phyloP scores from a whole-genome alignment of 306 rosid genomes.

The Cercis canadensis region DNA sequence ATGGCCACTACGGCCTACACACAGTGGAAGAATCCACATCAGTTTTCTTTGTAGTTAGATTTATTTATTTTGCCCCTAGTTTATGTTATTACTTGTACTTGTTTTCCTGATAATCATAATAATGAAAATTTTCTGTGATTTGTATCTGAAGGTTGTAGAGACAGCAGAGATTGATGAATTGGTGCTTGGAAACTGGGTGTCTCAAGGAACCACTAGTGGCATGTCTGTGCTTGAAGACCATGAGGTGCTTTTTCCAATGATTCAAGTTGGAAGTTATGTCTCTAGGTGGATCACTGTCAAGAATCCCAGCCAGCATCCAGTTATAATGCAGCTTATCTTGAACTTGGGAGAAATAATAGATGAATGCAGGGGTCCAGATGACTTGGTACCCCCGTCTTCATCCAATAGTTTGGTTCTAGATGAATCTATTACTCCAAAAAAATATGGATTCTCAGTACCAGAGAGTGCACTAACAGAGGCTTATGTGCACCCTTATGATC shows the following conservation, averaged over 20 bases:
- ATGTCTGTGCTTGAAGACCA: slow-evolving; percentile 78
- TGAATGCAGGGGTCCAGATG: slow-evolving; percentile 65
- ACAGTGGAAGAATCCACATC: slow-evolving; percentile 1
- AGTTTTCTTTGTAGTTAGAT: not conserved
- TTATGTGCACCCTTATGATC: slow-evolving; percentile 70
- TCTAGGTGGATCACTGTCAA: slow-evolving; percentile 77
- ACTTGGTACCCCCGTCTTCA: slow-evolving; percentile 65
- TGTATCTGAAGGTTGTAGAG: slow-evolving; percentile 53
- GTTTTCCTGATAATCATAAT: slow-evolving; percentile 4
- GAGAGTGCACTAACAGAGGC: slow-evolving; percentile 81
- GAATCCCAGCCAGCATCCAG: slow-evolving; percentile 86
- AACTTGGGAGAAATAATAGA: slow-evolving; percentile 79
- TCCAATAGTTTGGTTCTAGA: slow-evolving; percentile 64
- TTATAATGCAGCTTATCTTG: slow-evolving; percentile 84
- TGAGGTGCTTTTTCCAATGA: slow-evolving; percentile 71
- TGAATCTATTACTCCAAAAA: slow-evolving; percentile 59
- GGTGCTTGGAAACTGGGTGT: slow-evolving; percentile 86
- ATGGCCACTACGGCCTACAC: not conserved
- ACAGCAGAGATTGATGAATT: slow-evolving; percentile 65
- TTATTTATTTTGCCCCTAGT: slow-evolving; percentile 13
- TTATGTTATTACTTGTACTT: not conserved
- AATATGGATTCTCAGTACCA: slow-evolving; percentile 83
- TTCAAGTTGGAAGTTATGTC: slow-evolving; percentile 79
- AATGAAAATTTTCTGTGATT: slow-evolving; percentile 37
- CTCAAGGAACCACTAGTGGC: slow-evolving; percentile 62